phyloP scores from a whole-genome alignment of 2,329 filamentous ascomycete species.

The Aspergillus unguis region DNA sequence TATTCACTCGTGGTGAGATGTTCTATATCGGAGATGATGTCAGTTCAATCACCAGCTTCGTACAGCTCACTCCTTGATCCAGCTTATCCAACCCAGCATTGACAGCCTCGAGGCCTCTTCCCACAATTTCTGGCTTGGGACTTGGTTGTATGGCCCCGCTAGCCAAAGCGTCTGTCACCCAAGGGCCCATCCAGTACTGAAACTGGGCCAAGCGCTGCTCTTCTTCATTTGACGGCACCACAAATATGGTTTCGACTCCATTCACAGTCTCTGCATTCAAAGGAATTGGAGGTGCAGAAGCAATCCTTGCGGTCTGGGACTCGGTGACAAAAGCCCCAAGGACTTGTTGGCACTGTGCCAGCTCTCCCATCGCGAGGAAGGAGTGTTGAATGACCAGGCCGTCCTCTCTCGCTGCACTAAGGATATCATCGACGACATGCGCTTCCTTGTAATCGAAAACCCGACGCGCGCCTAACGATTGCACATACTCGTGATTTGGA shows the following conservation, averaged over 20 bases:
- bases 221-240: conserved; percentile 36
- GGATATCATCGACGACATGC: conserved; percentile 28
- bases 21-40: too few relatives aligned
- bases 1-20: too few relatives aligned
- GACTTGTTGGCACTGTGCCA: conserved; percentile 37
- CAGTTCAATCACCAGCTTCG: conserved; percentile 42
- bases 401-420: conserved; percentile 37
- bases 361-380: conserved; percentile 42
- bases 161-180: conserved; percentile 32
- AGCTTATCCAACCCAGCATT: conserved; percentile 40
- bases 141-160: conserved; percentile 38
- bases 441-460: conserved; percentile 43
- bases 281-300: conserved; percentile 38
- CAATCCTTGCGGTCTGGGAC: conserved; percentile 29
- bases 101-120: conserved; percentile 36
- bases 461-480: conserved; percentile 29
- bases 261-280: conserved; percentile 25
- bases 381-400: conserved; percentile 39
- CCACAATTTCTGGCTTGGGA: conserved; percentile 38
- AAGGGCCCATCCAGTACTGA: conserved; percentile 41
- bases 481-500: conserved; percentile 35
- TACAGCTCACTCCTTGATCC: conserved; percentile 41
- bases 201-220: conserved; percentile 38
- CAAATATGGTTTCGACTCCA: conserved; percentile 40
- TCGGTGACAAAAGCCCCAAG: conserved; percentile 32